Percentiles rank a stretch among this genome's conserved stretches.
These are phyloP conservation scores for Citrus glauca DNA, from an alignment of 345 rosid genomes.

Conservation along the genomic window DNA sequence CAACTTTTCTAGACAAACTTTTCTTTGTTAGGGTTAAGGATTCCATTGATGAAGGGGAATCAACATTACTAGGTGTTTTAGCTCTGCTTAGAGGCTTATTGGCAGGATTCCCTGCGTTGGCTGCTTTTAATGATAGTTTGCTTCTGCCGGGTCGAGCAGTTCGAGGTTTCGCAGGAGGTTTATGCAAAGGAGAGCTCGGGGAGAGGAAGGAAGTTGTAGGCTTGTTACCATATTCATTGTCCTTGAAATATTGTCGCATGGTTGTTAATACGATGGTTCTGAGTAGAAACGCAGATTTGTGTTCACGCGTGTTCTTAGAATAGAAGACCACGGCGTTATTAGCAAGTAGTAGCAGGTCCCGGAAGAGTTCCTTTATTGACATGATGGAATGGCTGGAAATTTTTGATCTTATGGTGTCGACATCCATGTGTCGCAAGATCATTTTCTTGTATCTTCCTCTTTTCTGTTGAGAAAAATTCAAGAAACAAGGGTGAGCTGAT, in stretches of 20 bases:
- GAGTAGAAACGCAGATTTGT: slow-evolving; percentile 63
- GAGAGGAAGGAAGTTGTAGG: slow-evolving; percentile 20
- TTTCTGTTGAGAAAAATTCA: slow-evolving; percentile 42
- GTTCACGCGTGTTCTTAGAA: slow-evolving; percentile 72
- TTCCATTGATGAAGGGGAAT: slow-evolving; percentile 37
- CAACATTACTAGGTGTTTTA: slow-evolving; percentile 23
- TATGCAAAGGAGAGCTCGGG: slow-evolving; percentile 19
- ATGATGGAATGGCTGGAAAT: slow-evolving; percentile 35
- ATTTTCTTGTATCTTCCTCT: slow-evolving; percentile 85
- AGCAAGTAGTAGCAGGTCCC: slow-evolving; percentile 66
- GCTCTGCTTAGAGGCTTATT: slow-evolving; percentile 27
- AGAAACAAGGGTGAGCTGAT: slow-evolving; percentile 13
- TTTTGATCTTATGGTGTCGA: slow-evolving; percentile 64
- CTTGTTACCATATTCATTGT: slow-evolving; percentile 20
- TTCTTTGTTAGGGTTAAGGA: slow-evolving; percentile 30
- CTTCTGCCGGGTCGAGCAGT: slow-evolving; percentile 25
- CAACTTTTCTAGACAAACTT: slow-evolving; percentile 29
- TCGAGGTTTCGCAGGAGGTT: slow-evolving; percentile 42
- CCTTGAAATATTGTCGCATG: slow-evolving; percentile 38
- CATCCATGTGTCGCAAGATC: slow-evolving; percentile 67
- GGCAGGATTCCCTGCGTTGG: slow-evolving; percentile 16
- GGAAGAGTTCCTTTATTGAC: slow-evolving; percentile 58
- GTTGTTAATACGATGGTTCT: slow-evolving; percentile 53
- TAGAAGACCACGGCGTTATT: slow-evolving; percentile 78
- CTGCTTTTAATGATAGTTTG: slow-evolving; percentile 19